A percentile compares a stretch with the other conserved stretches of the same genome.
These are phyloP conservation scores for Morella rubra DNA, from an alignment of 306 rosid genomes.

Conservation along the genomic window DNA sequence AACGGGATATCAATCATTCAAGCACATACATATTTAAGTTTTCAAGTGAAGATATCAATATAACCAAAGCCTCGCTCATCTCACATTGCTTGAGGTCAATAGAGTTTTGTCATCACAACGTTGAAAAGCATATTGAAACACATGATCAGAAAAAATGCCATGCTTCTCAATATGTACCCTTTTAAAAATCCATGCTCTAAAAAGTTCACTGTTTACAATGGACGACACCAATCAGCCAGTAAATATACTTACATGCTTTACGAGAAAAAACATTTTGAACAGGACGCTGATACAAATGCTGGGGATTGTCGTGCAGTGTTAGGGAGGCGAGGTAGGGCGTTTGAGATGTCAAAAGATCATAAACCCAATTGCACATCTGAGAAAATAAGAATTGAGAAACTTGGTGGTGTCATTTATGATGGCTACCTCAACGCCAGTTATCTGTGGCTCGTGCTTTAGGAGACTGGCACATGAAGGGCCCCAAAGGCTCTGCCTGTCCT, in stretches of 20 bases:
- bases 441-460: constrained; percentile 83
- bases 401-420: constrained; percentile 79
- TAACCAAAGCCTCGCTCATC: background rate
- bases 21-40: background rate
- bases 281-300: constrained; percentile 70
- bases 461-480: constrained; percentile 95
- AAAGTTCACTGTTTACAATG: no score
- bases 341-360: constrained; percentile 81
- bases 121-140: no score
- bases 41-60: background rate
- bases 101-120: no score
- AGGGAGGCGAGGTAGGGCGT: constrained; percentile 72
- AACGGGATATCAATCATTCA: background rate
- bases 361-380: constrained; percentile 67
- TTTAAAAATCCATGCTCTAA: no score
- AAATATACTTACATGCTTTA: no score
- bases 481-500: constrained; percentile 77
- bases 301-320: constrained; percentile 85
- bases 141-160: no score
- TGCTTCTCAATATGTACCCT: no score
- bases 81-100: background rate
- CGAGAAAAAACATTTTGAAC: background rate
- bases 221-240: no score
- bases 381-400: constrained; percentile 72
- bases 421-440: constrained; percentile 55